Evolutionary conservation across 2,329 filamentous ascomycete species (phyloP), one percentile per base, ranked within the genome.

Genomic region (Ophiostoma quercus): DNA sequence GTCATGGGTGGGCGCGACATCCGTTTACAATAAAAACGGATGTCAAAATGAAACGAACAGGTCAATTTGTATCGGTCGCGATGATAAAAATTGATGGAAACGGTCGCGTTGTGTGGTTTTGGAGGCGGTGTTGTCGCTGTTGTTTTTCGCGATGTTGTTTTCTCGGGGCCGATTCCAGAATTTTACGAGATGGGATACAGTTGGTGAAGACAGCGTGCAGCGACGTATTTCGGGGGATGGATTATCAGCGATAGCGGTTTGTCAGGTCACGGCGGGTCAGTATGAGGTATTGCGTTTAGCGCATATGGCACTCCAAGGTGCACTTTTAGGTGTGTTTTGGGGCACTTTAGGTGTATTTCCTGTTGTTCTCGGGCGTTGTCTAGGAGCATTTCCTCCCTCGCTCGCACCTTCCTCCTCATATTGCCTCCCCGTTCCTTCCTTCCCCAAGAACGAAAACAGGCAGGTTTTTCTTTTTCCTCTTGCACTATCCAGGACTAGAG

Each of bases 1-100:
- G 85, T 86, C 87, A 88, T 87, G 83, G 80, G 82, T 83, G 81
- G 82, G 80, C 79, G 85, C 86, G 85, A 88, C 87, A 89, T 89
- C 86, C 87, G 87, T 88, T 89, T 87, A 83, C 77, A 77, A 80
- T 76, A 78, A 83, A 87, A 88, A 87, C 84, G 83, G 82, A 87
- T 83, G 84, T 76, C 75, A 74, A 74, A 74, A 73, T 73, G 76
- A 74, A 71, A 74, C 81, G 76, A 79, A 79, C 76, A 74, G 75
- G 74, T 72, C 72, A 69, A 70, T 68, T 67, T 62, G 75, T 79
- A 79, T 79, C 77, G 78, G 70, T 74, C 75, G 66, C 71, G 47
- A 71, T 67, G 68, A 70, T 76, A 71, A 74, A 69, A 71, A 69
- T 71, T 54, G 80, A 81, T 81, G 77, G 71, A 80, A 82, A 75